Conservation (phyloP, 805 yeast genomes). For the Cyberlindnera mississippiensis region DNA sequence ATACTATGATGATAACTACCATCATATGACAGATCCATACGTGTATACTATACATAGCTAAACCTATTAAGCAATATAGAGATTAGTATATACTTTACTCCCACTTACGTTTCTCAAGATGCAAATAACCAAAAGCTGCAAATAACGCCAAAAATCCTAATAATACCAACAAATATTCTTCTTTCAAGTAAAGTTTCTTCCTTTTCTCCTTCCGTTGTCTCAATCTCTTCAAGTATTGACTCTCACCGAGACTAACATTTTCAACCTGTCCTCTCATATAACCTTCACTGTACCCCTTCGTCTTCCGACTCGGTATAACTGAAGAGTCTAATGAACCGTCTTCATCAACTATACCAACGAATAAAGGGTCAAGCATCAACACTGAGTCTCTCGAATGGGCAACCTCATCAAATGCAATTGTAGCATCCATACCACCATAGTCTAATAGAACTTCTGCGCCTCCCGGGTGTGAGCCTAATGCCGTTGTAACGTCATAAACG, state of each 20-base stretch:
- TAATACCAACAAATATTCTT: constrained; percentile 8
- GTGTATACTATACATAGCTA: too few species aligned
- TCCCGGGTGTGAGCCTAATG: constrained; percentile 71
- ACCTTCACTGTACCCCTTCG: constrained; percentile 2
- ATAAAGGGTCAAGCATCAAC: constrained; percentile 61
- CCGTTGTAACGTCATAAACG: constrained; percentile 69
- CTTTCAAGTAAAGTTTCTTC: constrained; percentile 4
- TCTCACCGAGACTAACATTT: constrained; percentile 26
- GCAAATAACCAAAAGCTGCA: constrained; percentile 18
- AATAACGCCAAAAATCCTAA: constrained; percentile 17
- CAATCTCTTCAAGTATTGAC: constrained; percentile 16
- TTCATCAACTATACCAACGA: constrained; percentile 69
- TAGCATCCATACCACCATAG: constrained; percentile 75
- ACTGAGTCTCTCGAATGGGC: constrained; percentile 97
- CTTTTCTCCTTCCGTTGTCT: constrained; percentile 8
- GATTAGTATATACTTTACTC: too few species aligned
- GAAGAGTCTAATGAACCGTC: constrained; percentile 7
- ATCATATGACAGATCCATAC: too few species aligned
- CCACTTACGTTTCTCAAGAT: constrained; percentile 18
- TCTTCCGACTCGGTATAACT: neutral
- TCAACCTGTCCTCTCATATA: constrained; percentile 9
- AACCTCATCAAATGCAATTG: constrained; percentile 83
- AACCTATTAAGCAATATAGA: too few species aligned
- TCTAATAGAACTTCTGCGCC: constrained; percentile 67
- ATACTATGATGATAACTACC: too few species aligned